phyloP scores from a whole-genome alignment of 2,329 filamentous ascomycete species.

The Cladosporium sphaerospermum region DNA sequence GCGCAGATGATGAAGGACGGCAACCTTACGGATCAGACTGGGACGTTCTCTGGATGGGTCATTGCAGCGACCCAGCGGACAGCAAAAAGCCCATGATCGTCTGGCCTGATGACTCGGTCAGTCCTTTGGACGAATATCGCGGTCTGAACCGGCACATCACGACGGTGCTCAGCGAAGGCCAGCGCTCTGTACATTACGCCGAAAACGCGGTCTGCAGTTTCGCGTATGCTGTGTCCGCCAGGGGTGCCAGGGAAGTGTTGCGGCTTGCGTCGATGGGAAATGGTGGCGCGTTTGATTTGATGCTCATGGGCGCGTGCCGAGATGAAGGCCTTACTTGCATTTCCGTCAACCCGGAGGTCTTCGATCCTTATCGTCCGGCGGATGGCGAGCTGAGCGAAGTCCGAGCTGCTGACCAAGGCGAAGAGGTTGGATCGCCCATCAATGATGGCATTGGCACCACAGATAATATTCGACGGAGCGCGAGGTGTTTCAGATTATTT shows the following conservation, averaged over 20 bases:
- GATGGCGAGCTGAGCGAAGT: constrained; percentile 24
- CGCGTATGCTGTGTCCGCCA: constrained; percentile 26
- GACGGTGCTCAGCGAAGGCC: constrained; percentile 19
- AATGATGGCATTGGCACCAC: not conserved
- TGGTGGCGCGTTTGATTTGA: constrained; percentile 30
- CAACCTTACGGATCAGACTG: constrained; percentile 29
- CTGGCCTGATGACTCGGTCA: not conserved
- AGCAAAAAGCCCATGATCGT: not conserved
- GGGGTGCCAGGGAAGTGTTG: constrained; percentile 31
- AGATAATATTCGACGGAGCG: not conserved
- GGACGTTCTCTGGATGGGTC: constrained; percentile 36
- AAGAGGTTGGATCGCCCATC: not conserved
- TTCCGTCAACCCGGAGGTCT: constrained; percentile 33
- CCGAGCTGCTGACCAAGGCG: constrained; percentile 11
- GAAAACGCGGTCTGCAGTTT: constrained; percentile 28
- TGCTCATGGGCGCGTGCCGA: constrained; percentile 28
- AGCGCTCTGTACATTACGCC: constrained; percentile 24
- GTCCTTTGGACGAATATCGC: constrained; percentile 16
- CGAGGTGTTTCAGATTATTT: not conserved
- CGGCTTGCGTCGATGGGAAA: constrained; percentile 22
- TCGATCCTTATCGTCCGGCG: constrained; percentile 32
- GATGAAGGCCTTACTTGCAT: constrained; percentile 28
- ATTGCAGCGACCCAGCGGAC: constrained; percentile 29
- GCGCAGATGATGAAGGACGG: not conserved
- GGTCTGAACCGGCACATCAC: constrained; percentile 20